Conservation (phyloP, 1,139 yeast genomes). For the Candida anutae region DNA sequence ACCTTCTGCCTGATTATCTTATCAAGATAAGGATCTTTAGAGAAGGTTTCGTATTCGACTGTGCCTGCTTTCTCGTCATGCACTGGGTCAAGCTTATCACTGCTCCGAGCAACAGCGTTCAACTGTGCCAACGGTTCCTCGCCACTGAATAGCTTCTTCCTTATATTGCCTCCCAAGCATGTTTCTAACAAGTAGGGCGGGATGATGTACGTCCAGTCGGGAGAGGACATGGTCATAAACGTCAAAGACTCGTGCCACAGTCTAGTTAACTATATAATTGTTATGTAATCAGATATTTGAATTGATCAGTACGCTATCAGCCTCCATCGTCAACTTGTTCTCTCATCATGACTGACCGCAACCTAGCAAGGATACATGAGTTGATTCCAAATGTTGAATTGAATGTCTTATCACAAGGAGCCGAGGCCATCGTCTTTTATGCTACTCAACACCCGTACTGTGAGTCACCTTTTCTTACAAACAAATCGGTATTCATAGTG, state of each 20-base stretch:
- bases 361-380: slow-evolving; percentile 31
- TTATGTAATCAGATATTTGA: too few species aligned
- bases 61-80: neutral
- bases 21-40: slow-evolving; percentile 25
- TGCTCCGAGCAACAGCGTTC: slow-evolving; percentile 21
- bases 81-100: neutral
- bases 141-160: slow-evolving; percentile 15
- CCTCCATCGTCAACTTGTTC: too few species aligned
- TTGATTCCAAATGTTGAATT: slow-evolving; percentile 43
- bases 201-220: slow-evolving; percentile 19
- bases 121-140: slow-evolving; percentile 20
- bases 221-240: too few species aligned
- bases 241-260: too few species aligned
- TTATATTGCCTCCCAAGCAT: slow-evolving; percentile 27
- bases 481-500: slow-evolving; percentile 43
- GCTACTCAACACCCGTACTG: slow-evolving; percentile 65
- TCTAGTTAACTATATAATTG: too few species aligned
- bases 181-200: slow-evolving; percentile 40
- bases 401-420: slow-evolving; percentile 77
- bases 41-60: slow-evolving; percentile 11
- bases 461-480: slow-evolving; percentile 18
- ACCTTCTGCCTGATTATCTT: slow-evolving; percentile 28
- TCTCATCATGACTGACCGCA: slow-evolving; percentile 41
- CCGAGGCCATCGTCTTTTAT: slow-evolving; percentile 79
- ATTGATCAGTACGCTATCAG: too few species aligned